phyloP scores from a whole-genome alignment of 1,284 basidiomycete genomes.

The Sporisorium sorghi region DNA sequence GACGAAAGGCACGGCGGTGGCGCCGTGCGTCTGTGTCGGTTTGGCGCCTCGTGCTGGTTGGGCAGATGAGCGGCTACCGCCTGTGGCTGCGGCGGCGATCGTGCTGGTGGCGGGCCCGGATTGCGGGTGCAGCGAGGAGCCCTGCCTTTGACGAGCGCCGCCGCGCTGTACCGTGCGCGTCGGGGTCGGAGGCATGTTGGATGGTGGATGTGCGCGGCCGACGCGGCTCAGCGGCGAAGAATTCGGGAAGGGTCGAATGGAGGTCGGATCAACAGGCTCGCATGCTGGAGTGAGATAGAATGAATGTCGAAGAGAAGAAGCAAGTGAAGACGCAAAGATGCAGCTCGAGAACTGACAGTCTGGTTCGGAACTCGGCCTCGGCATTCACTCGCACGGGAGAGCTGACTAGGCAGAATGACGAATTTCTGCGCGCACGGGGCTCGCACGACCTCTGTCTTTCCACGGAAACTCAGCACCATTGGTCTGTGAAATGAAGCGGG shows the following conservation, averaged over 20 bases:
- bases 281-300: constrained; percentile 7
- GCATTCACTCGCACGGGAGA: constrained; percentile 25
- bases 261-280: neutral
- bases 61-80: constrained; percentile 5
- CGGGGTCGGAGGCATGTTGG: constrained; percentile 36
- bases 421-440: constrained; percentile 13
- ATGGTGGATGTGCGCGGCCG: constrained; percentile 3
- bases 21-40: constrained; percentile 18
- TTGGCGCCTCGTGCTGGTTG: constrained; percentile 23
- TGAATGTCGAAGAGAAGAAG: neutral
- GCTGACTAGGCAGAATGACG: constrained; percentile 5
- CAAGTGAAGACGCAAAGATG: constrained; percentile 9
- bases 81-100: constrained; percentile 9
- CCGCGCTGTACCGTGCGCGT: constrained; percentile 35
- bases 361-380: constrained; percentile 30
- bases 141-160: constrained; percentile 36
- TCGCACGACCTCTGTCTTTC: constrained; percentile 28
- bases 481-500: neutral
- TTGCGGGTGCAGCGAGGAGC: constrained; percentile 40
- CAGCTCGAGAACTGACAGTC: neutral
- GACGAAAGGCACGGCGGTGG: constrained; percentile 35
- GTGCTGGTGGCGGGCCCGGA: constrained; percentile 7
- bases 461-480: constrained; percentile 17
- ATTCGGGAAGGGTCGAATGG: neutral
- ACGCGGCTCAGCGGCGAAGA: neutral